Conservation (phyloP, 768 basidiomycete genomes). For the Leccinum broughii region DNA sequence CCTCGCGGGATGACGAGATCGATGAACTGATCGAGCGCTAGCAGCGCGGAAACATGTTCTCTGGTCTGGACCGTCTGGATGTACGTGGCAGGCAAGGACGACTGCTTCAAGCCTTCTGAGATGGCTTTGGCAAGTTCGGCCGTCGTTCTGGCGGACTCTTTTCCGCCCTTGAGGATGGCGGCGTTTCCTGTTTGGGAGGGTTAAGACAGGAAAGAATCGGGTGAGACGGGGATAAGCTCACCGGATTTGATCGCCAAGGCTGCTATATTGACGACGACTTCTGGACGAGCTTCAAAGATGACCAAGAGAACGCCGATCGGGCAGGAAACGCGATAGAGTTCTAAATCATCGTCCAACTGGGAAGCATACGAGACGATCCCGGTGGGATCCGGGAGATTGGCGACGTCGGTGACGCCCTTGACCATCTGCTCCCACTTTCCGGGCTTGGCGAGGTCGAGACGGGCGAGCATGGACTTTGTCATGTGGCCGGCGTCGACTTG, state of each 20-base stretch:
- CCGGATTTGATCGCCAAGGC: conserved; percentile 96
- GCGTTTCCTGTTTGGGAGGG: conserved; percentile 70
- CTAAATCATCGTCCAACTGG: conserved; percentile 83
- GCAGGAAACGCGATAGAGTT: conserved; percentile 92
- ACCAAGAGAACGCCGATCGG: conserved; percentile 95
- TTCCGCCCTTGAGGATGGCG: conserved; percentile 96
- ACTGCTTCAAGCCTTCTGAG: conserved; percentile 69
- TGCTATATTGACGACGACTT: conserved; percentile 97
- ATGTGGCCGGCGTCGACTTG: conserved; percentile 86
- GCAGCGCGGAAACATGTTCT: conserved; percentile 84
- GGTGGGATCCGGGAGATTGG: conserved; percentile 81
- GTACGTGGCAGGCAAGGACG: conserved; percentile 73
- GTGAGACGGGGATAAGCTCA: conserved; percentile 33
- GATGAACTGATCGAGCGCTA: conserved; percentile 87
- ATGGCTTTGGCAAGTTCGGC: conserved; percentile 78
- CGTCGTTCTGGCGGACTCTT: conserved; percentile 86
- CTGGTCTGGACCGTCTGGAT: conserved; percentile 92
- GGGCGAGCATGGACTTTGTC: conserved; percentile 78
- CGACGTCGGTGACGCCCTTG: conserved; percentile 86
- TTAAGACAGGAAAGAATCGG: background rate
- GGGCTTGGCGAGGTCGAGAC: conserved; percentile 73
- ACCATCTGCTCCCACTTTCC: conserved; percentile 97
- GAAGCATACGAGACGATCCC: conserved; percentile 86
- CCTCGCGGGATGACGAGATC: conserved; percentile 97
- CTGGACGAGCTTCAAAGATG: conserved; percentile 96